These are phyloP conservation scores for Aurifilum marmelostoma DNA, from an alignment of 2,329 filamentous ascomycete species.

Conservation along the genomic window DNA sequence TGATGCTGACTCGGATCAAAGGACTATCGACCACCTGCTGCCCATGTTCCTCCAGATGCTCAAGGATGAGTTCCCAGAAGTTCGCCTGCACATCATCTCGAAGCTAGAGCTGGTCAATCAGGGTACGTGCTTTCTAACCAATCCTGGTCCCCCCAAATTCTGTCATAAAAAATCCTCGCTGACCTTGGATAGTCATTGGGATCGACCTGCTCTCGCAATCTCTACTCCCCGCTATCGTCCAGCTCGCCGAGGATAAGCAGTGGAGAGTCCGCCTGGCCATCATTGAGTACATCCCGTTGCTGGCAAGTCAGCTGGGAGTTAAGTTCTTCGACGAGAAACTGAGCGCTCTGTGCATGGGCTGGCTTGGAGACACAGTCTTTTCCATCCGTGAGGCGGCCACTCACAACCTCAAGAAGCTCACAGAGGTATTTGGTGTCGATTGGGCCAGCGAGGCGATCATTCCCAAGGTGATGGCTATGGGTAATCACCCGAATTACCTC, in stretches of 20 bases:
- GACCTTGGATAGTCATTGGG: conserved; percentile 71
- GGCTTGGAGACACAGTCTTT: conserved; percentile 98
- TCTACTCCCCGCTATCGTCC: conserved; percentile 93
- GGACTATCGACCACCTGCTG: conserved; percentile 92
- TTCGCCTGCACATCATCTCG: conserved; percentile 98
- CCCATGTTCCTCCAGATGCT: conserved; percentile 99
- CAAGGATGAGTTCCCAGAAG: conserved; percentile 98
- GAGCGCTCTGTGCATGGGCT: conserved; percentile 94
- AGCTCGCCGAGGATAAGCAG: conserved; percentile 98
- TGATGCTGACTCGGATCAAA: conserved; percentile 42
- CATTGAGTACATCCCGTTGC: conserved; percentile 97
- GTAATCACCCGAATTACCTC: conserved; percentile 96
- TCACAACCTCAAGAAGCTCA: conserved; percentile 96
- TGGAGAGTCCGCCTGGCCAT: conserved; percentile 98
- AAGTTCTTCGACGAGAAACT: conserved; percentile 99
- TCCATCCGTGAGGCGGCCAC: conserved; percentile 97
- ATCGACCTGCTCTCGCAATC: conserved; percentile 97
- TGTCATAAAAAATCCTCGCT: conserved; percentile 10
- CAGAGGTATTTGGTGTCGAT: conserved; percentile 96
- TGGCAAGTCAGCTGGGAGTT: conserved; percentile 93
- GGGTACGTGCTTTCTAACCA: conserved; percentile 54
- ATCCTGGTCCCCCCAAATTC: too few relatives aligned
- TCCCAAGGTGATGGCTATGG: conserved; percentile 98
- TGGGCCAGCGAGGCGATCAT: conserved; percentile 98
- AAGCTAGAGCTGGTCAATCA: conserved; percentile 98